A percentile compares a stretch with the other conserved stretches of the same genome.
phyloP scores from a whole-genome alignment of 2,329 filamentous ascomycete genomes.

The Hypoxylon sp. region DNA sequence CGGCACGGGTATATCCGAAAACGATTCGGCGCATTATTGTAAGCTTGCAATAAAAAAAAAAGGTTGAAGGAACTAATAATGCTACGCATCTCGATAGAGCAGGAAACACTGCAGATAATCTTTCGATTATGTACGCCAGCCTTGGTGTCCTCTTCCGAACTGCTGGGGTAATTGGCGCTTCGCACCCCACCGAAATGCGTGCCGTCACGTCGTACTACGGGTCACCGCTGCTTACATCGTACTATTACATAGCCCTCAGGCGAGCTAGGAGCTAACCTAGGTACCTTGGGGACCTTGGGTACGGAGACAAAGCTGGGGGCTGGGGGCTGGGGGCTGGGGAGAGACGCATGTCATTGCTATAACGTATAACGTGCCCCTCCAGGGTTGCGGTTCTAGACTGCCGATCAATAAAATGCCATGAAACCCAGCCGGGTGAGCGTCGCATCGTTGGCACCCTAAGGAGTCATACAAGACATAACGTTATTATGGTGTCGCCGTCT shows the following conservation, averaged over 20 bases:
- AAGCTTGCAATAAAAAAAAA: not conserved
- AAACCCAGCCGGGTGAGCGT: constrained; percentile 34
- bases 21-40: constrained; percentile 24
- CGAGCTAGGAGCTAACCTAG: not conserved
- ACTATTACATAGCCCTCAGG: not conserved
- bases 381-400: constrained; percentile 38
- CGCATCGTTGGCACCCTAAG: constrained; percentile 29
- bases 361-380: constrained; percentile 32
- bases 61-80: constrained; percentile 9
- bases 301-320: constrained; percentile 19
- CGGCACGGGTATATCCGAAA: constrained; percentile 32
- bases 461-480: constrained; percentile 20
- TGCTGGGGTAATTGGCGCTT: constrained; percentile 32
- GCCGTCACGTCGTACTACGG: constrained; percentile 27
- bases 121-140: constrained; percentile 31
- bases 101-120: constrained; percentile 36
- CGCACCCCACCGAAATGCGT: constrained; percentile 20
- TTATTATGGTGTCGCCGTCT: constrained; percentile 10
- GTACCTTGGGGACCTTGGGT: not conserved
- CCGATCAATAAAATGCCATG: constrained; percentile 32
- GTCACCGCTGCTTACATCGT: constrained; percentile 29
- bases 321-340: constrained; percentile 17
- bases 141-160: constrained; percentile 32
- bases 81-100: constrained; percentile 26
- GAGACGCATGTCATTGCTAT: constrained; percentile 41